Evolutionary conservation across 148 eudicot genomes (phyloP).

Genomic region (Bassia scoparia): DNA sequence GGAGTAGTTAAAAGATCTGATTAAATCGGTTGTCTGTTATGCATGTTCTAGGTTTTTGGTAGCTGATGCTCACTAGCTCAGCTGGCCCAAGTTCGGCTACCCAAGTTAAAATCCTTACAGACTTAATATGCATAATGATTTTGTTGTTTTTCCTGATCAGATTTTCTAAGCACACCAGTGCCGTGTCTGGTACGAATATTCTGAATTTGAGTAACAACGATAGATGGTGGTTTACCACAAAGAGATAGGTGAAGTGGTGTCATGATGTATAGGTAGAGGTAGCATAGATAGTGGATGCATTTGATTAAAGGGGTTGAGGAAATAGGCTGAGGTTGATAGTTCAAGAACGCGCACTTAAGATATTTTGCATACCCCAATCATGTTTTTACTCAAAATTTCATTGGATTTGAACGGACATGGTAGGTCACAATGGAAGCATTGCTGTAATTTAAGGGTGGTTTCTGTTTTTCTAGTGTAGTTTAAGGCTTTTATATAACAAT

Average conservation of each 20-base stretch:
- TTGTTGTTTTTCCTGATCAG: no score
- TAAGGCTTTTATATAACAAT: not conserved
- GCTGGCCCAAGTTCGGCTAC: not conserved
- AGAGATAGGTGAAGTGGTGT: not conserved
- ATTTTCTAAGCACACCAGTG: no score
- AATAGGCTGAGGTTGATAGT: constrained; percentile 18
- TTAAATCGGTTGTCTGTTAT: no score
- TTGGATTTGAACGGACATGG: not conserved
- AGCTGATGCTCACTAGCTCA: not conserved
- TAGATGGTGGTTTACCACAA: constrained; percentile 16
- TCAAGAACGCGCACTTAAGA: constrained; percentile 14
- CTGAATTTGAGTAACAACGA: not conserved
- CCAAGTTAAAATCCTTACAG: no score
- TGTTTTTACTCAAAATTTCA: not conserved
- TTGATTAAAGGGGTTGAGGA: constrained; percentile 5
- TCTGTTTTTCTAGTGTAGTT: constrained; percentile 11
- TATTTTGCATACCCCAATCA: not conserved
- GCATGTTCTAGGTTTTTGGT: not conserved
- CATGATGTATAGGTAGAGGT: not conserved
- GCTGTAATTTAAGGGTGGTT: not conserved
- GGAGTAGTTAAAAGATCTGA: no score
- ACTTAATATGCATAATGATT: no score
- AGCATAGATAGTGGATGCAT: constrained; percentile 16
- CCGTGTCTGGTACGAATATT: not conserved
- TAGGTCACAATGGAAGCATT: constrained; percentile 13